Conservation (phyloP, 2,329 filamentous ascomycete species). For the Scedosporium boydii region DNA sequence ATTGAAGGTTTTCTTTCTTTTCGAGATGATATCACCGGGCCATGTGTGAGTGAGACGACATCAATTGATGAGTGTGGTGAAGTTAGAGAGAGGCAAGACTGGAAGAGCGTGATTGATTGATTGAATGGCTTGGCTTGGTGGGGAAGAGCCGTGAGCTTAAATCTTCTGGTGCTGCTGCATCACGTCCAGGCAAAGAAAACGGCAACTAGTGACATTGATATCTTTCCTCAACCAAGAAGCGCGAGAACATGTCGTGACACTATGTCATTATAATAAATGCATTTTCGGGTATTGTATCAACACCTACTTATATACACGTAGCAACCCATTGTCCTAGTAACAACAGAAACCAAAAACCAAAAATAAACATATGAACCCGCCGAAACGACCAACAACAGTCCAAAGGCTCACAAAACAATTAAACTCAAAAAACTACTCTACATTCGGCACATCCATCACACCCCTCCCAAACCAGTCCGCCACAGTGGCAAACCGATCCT, state of each 20-base stretch:
- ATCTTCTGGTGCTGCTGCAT: too few species aligned
- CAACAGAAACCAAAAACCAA: neutral
- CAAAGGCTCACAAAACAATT: too few species aligned
- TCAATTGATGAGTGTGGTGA: neutral
- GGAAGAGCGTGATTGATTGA: neutral
- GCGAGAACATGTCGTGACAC: too few species aligned
- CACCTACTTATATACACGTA: neutral
- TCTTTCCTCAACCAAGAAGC: too few species aligned
- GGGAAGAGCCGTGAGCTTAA: neutral
- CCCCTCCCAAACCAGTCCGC: constrained; percentile 93
- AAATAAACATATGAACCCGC: too few species aligned
- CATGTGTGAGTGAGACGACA: too few species aligned
- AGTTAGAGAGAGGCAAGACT: neutral
- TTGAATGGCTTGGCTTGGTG: neutral
- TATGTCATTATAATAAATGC: neutral
- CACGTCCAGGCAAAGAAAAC: too few species aligned
- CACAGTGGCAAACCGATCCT: constrained; percentile 80
- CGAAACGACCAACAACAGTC: too few species aligned
- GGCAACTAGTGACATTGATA: too few species aligned
- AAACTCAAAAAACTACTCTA: neutral
- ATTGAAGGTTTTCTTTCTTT: neutral
- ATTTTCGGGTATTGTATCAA: neutral
- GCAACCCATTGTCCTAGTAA: neutral
- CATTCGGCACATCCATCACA: constrained; percentile 53
- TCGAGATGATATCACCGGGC: neutral